Evolutionary conservation across 805 yeast species (phyloP).

Genomic region (Wickerhamomyces pijperi): DNA sequence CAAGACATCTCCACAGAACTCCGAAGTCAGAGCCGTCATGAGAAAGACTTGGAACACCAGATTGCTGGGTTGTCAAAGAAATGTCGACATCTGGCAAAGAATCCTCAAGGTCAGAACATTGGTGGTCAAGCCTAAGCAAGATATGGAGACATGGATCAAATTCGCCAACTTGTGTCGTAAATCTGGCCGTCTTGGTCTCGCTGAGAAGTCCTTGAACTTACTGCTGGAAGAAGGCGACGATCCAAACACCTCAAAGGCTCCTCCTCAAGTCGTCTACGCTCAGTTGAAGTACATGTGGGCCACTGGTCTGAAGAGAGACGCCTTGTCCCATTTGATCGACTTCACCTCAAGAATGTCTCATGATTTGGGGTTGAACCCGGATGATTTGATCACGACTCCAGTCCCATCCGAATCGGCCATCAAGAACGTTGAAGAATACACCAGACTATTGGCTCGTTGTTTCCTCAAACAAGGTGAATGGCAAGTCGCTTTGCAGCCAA

Average conservation of each 20-base stretch:
- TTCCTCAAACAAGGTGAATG: conserved; percentile 97
- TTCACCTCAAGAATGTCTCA: conserved; percentile 86
- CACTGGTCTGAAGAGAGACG: conserved; percentile 78
- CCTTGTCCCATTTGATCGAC: conserved; percentile 73
- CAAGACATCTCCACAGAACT: conserved; percentile 73
- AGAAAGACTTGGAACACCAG: conserved; percentile 92
- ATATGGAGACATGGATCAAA: conserved; percentile 96
- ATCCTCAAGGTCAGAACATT: conserved; percentile 86
- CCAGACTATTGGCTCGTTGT: conserved; percentile 82
- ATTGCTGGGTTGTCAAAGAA: conserved; percentile 85
- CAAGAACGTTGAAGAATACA: conserved; percentile 71
- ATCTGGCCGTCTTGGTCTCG: conserved; percentile 83
- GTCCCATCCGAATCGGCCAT: conserved; percentile 50
- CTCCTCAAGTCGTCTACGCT: conserved; percentile 95
- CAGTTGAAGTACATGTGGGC: conserved; percentile 97
- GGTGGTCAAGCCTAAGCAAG: conserved; percentile 90
- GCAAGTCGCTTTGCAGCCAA: conserved; percentile 73
- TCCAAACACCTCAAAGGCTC: conserved; percentile 62
- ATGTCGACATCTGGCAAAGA: conserved; percentile 98
- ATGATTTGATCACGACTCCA: conserved; percentile 79
- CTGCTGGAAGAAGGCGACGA: conserved; percentile 61
- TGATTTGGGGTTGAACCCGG: conserved; percentile 78
- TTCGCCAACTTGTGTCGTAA: conserved; percentile 94
- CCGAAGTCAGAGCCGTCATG: conserved; percentile 68
- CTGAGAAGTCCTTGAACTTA: conserved; percentile 81